Conservation (phyloP, 345 rosid genomes). For the Gossypium anomalum region DNA sequence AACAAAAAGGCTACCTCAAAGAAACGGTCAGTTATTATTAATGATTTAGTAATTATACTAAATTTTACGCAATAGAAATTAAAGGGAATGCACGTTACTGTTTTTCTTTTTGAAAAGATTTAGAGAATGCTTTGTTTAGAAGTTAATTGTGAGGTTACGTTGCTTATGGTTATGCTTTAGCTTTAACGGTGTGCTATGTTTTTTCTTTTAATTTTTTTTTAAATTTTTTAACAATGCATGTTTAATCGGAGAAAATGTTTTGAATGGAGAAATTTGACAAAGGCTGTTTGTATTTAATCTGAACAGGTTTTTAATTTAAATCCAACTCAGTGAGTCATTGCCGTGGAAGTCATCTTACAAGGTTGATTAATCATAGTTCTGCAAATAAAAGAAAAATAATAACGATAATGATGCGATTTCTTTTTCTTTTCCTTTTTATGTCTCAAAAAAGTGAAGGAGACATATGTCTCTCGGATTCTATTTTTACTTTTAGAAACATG, state of each 20-base stretch:
- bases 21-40: constrained; percentile 28
- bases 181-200: not conserved
- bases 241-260: not conserved
- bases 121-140: not conserved
- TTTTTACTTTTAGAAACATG: not conserved
- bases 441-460: not conserved
- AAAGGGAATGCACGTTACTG: not conserved
- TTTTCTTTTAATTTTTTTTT: too few relatives aligned
- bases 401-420: not conserved
- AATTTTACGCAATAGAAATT: not conserved
- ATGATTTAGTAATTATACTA: not conserved
- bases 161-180: constrained; percentile 20
- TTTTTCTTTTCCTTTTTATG: not conserved
- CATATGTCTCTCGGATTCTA: not conserved
- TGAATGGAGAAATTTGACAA: constrained; percentile 26
- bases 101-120: not conserved
- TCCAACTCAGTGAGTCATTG: constrained; percentile 12
- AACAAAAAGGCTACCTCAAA: constrained; percentile 22
- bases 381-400: not conserved
- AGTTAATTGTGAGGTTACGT: constrained; percentile 14
- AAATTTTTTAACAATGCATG: not conserved
- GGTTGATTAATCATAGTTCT: not conserved
- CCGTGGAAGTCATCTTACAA: constrained; percentile 25
- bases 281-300: constrained; percentile 24
- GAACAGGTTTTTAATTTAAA: constrained; percentile 30